Evolutionary conservation across 768 basidiomycete species (phyloP), one percentile per base, ranked within the genome.

Genomic region (Boletus reticuloceps): DNA sequence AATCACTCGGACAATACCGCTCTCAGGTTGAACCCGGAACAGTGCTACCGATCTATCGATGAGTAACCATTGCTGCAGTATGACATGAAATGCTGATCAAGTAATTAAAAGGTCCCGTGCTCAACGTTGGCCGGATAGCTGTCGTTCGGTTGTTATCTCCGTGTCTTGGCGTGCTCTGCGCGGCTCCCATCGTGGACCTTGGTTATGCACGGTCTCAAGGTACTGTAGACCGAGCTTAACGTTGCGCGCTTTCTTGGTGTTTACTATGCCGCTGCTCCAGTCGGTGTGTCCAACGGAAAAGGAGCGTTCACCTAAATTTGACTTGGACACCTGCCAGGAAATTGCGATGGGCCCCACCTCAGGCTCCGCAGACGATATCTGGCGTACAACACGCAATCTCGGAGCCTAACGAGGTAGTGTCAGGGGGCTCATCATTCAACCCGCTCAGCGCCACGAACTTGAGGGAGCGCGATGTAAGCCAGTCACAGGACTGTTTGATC

Each of bases 401-500:
- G 1, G 45, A 65, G 17, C 72, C 70, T 1, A 53, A 55, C n/a
- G 55, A 53, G 34, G 66, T 67, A 0, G 47, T 45, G 2, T 8
- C 19, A 7, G 78, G 77, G 5, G 39, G 10, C 6, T 56, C 74
- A 2, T 51, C 72, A 6, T 66, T 68, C 1, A 74, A 66, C 58
- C 68, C 64, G 2, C 22, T 63, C 9, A 50, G 27, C 13, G 49
- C 19, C 20, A 5, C 3, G 19, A 39, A 17, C 29, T 29, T 29
- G 29, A 0, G 29, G n/a, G 56, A 64, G 38, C 62, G 64, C 19
- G 57, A 22, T 29, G 46, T 53, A 3, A 50, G 40, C 13, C 40
- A 60, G 25, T 62, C 69, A 5, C 67, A 72, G 41, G 70, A 72
- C 41, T 72, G 70, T 51, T 50, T 72, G 9, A 71, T 71, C 57